Conservation (phyloP, 2,329 filamentous ascomycete species). For the Fusarium drepaniforme region DNA sequence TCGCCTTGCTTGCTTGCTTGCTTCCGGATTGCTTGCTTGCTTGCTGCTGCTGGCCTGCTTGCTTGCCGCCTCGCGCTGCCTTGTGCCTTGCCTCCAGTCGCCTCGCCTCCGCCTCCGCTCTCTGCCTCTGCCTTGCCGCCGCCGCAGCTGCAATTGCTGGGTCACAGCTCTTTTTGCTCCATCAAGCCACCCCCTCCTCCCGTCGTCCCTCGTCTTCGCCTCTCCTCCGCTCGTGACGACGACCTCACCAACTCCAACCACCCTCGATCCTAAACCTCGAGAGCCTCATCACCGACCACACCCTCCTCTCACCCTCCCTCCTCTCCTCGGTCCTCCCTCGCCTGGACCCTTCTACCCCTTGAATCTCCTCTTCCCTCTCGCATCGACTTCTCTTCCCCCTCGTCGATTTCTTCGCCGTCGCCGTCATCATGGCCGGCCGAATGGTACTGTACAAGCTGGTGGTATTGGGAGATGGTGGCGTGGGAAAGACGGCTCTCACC, state of each 20-base stretch:
- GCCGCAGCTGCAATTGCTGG: constrained; percentile 35
- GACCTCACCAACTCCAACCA: constrained; percentile 40
- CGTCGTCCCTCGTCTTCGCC: constrained; percentile 37
- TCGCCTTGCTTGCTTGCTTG: constrained; percentile 30
- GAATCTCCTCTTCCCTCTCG: constrained; percentile 13
- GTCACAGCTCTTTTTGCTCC: constrained; percentile 42
- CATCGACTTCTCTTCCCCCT: constrained; percentile 28
- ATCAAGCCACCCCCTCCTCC: constrained; percentile 46
- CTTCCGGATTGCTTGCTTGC: neutral
- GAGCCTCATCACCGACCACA: constrained; percentile 38
- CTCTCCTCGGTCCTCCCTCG: constrained; percentile 28
- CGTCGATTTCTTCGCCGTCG: constrained; percentile 37
- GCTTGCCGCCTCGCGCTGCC: constrained; percentile 8
- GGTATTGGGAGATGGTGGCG: constrained; percentile 93
- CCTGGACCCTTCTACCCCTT: constrained; percentile 22
- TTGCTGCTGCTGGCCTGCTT: neutral
- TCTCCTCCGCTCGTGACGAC: constrained; percentile 40
- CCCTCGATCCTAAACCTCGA: constrained; percentile 28
- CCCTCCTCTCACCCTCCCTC: constrained; percentile 24
- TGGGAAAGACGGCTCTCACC: constrained; percentile 93
- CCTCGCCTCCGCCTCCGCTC: neutral
- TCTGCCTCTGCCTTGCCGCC: constrained; percentile 32
- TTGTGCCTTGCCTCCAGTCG: constrained; percentile 9
- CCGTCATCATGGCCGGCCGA: constrained; percentile 81
- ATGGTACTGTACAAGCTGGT: constrained; percentile 98